Percentiles rank a stretch among this genome's conserved stretches.
Evolutionary conservation across 2,329 filamentous ascomycete genomes (phyloP).

Genomic region (Colletotrichum acutatum): DNA sequence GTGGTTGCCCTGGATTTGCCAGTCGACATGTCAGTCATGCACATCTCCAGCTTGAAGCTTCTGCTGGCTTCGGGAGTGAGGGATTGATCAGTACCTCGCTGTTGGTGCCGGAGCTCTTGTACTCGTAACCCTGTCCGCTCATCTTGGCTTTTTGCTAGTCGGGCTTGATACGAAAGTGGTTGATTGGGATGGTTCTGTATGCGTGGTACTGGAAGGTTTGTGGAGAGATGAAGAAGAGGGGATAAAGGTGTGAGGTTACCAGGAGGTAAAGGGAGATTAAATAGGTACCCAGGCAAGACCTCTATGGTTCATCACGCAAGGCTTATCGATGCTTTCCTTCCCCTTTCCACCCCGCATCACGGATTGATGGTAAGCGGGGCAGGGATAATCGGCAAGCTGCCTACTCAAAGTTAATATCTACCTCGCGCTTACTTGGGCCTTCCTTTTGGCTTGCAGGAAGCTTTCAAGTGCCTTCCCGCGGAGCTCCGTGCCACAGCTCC

Average conservation of each 20-base stretch:
- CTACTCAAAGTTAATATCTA: too few species aligned
- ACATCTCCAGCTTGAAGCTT: too few species aligned
- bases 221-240: neutral
- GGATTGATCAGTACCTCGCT: constrained; percentile 59
- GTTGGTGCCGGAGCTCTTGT: constrained; percentile 70
- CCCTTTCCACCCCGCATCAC: neutral
- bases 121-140: constrained; percentile 47
- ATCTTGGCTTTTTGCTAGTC: constrained; percentile 27
- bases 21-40: neutral
- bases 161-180: neutral
- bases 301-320: neutral
- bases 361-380: neutral
- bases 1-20: constrained; percentile 69
- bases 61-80: neutral
- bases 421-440: neutral
- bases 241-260: neutral
- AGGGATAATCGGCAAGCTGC: neutral
- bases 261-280: neutral
- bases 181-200: neutral
- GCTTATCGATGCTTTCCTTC: too few species aligned
- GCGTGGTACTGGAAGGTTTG: too few species aligned
- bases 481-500: neutral
- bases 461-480: neutral
- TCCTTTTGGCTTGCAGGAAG: neutral
- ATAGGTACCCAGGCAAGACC: neutral